Evolutionary conservation across 2,329 filamentous ascomycete species (phyloP), one percentile per base, ranked within the genome.

Genomic region (Colletotrichum sp.): DNA sequence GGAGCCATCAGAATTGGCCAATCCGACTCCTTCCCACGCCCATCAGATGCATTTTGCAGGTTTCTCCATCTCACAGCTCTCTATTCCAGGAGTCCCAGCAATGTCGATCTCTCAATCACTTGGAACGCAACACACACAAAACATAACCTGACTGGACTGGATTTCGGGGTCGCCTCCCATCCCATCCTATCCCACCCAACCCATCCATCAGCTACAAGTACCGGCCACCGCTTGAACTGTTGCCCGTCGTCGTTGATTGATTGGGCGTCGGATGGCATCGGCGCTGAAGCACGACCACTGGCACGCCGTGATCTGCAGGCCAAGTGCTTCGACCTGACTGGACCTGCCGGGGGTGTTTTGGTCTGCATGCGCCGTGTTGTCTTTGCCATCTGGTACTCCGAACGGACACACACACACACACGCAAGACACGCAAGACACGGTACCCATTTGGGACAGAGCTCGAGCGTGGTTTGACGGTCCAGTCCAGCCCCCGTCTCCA

Each of bases 231-330:
- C 73, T 57, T 32, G 59, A 22, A 59, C 48, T 59, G 15, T 57
- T 75, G 44, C 11, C 12, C 11, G n/a, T 22, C 44, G n/a, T 52
- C 44, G 44, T 52, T 52, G n/a, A 52, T 52, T 52, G 73, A 75
- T 75, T 75, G 73, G 73, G 64, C 73, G 57, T 68, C 44, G 8
- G 64, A 60, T 60, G 64, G 63, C 73, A 48, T 73, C 28, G 44
- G 44, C 25, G 27, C 16, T 44, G 59, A 63, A 44, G 64, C 73
- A 73, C 59, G 64, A 63, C 71, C 70, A 64, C 70, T 69, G 70
- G 73, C 72, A 75, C 63, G 59, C 68, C 65, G 70, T 63, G 73
- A 69, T 60, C 64, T 68, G 73, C 73, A 65, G 64, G 34, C 67
- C 44, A 65, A 65, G 73, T 73, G 70, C 73, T 16, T 73, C 73